These are phyloP conservation scores for Multifurca ochricompacta DNA, from an alignment of 768 basidiomycete genomes.

Conservation along the genomic window DNA sequence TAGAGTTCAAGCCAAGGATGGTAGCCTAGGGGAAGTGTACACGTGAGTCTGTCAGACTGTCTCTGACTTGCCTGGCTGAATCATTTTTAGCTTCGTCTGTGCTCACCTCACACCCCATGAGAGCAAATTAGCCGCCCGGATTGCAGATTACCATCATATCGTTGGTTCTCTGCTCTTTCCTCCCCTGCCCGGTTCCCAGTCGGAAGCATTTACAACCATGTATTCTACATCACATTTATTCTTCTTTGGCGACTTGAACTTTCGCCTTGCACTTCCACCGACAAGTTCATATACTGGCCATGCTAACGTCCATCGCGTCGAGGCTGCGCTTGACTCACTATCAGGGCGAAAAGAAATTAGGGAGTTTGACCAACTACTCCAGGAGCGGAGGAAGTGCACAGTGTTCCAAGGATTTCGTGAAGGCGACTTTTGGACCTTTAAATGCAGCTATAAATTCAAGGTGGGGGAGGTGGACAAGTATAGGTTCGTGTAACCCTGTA, in stretches of 20 bases:
- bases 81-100: slow-evolving; percentile 65
- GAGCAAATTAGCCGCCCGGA: slow-evolving; percentile 51
- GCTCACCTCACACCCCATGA: slow-evolving; percentile 87
- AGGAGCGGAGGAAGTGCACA: slow-evolving; percentile 54
- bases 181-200: slow-evolving; percentile 35
- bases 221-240: slow-evolving; percentile 88
- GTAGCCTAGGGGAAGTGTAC: slow-evolving; percentile 61
- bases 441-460: slow-evolving; percentile 81
- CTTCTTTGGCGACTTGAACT: slow-evolving; percentile 91
- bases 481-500: slow-evolving; percentile 39
- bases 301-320: slow-evolving; percentile 31
- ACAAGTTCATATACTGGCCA: slow-evolving; percentile 39
- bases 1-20: slow-evolving; percentile 51
- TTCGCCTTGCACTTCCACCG: slow-evolving; percentile 63
- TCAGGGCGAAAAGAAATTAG: slow-evolving; percentile 48
- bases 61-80: slow-evolving; percentile 1
- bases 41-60: slow-evolving; percentile 52
- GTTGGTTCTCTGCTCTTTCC: slow-evolving; percentile 74
- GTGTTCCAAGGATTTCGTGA: slow-evolving; percentile 71
- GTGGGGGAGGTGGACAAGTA: slow-evolving; percentile 80
- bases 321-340: slow-evolving; percentile 33
- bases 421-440: slow-evolving; percentile 84
- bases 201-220: slow-evolving; percentile 46
- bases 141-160: slow-evolving; percentile 77
- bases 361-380: slow-evolving; percentile 64